Base-by-base conservation (phyloP, 345 rosid species). In the Carallia brachiata region DNA sequence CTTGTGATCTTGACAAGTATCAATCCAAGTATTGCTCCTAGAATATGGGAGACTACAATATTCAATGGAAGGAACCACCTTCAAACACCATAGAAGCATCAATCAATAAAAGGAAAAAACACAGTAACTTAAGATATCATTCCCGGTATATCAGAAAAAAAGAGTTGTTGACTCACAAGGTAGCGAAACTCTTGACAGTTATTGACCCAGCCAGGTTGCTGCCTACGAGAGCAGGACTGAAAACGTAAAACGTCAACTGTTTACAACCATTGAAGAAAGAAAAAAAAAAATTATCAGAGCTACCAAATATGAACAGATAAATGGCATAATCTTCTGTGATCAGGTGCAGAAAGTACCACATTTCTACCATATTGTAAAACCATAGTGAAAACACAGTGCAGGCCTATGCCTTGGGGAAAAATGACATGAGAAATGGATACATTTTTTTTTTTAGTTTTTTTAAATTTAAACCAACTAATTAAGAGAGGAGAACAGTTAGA, bases 221-320 rank as follows among this genome's bases (percentile, higher is more conserved):
- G 40, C 70, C 76, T 4, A 81, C 66, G 6, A 81, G 67, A 18
- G 84, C 73, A 27, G 84, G 87, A 67, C 52, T 64, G 62, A 84
- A 74, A 63, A 84, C 84, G 30, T 36, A 77, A 23, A 81, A 84
- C 32, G 72, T 81, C 28, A 81, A 44, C 87, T 84, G 78, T 44
- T 44, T 44, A 44, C 50, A 44, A 44, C 50, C 17, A 44, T 44
- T 12, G 50, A 44, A 44, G 16, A 44, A 44, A 44, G 16, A 12
- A 12, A 44, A 44, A 1, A 4, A 12, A 4, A 12, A 44, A 3
- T 12, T 44, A 44, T 0, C 10, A 12, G 50, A 44, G 50, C 50
- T 44, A 44, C 50, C 50, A 44, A 7, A 13, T 12, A 44, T 12
- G 50, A 44, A 12, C 12, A 12, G 50, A 3, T 12, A 12, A 44